Conservation (phyloP, 139 green algal genomes). For the Coccomyxa sp. region DNA sequence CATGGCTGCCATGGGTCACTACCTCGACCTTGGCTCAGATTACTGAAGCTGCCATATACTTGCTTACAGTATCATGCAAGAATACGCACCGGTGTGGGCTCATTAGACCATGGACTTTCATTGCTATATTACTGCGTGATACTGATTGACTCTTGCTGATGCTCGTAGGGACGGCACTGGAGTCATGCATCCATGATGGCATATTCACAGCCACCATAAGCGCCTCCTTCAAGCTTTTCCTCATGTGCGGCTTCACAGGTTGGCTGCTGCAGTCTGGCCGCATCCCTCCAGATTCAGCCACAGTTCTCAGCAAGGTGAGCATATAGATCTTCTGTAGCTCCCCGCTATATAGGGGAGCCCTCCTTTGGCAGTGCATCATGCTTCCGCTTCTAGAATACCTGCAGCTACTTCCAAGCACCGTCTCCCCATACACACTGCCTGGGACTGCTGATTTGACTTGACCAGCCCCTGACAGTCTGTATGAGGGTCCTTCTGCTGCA, state of each 20-base stretch:
- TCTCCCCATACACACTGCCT: constrained; percentile 10
- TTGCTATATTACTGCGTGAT: too few relatives aligned
- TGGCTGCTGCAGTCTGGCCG: constrained; percentile 29
- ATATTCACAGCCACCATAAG: constrained; percentile 27
- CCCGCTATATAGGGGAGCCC: too few relatives aligned
- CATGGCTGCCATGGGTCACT: too few relatives aligned
- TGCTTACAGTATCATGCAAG: too few relatives aligned
- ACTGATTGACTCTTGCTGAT: too few relatives aligned
- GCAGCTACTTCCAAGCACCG: not conserved
- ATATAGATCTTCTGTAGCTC: not conserved
- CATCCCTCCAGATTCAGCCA: constrained; percentile 43
- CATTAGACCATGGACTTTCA: too few relatives aligned
- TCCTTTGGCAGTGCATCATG: not conserved
- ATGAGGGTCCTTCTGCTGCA: too few relatives aligned
- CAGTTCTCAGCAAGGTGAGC: constrained; percentile 51
- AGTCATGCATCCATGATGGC: constrained; percentile 14
- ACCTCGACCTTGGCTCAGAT: too few relatives aligned
- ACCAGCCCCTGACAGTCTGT: too few relatives aligned
- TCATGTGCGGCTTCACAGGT: constrained; percentile 40
- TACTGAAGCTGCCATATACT: too few relatives aligned
- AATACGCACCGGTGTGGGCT: too few relatives aligned
- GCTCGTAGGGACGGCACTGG: too few relatives aligned
- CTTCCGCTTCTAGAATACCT: not conserved
- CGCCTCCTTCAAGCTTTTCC: constrained; percentile 43
- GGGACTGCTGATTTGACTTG: not conserved